A percentile compares a stretch with the other conserved stretches of the same genome.
These are phyloP conservation scores for Phytophthora capsici DNA, from an alignment of 352 stramenopile species.

Conservation along the genomic window DNA sequence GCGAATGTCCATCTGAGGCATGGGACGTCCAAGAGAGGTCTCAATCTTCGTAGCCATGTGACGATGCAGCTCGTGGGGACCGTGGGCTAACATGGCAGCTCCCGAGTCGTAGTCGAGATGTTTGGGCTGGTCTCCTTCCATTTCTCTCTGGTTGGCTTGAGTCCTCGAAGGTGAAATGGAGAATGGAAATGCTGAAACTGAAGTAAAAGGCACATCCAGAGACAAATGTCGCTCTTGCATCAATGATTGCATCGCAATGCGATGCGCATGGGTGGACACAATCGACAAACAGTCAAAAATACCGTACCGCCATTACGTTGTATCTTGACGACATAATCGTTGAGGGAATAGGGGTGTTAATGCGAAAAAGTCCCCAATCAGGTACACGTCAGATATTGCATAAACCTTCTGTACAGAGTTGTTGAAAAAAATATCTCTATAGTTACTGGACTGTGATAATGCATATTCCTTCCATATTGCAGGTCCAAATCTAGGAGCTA, in stretches of 20 bases:
- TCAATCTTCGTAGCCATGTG: constrained; percentile 37
- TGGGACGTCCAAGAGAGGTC: constrained; percentile 27
- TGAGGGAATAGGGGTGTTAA: background rate
- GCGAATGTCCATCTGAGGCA: constrained; percentile 58
- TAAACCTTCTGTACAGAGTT: too few species aligned
- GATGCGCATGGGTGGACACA: too few species aligned
- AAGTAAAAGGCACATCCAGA: constrained; percentile 8
- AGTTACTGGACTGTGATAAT: too few species aligned
- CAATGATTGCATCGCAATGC: background rate
- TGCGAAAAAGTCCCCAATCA: background rate
- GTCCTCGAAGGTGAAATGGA: constrained; percentile 6
- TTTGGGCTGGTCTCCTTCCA: constrained; percentile 13
- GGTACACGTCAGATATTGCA: too few species aligned
- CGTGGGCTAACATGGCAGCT: constrained; percentile 36
- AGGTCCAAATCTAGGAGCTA: too few species aligned
- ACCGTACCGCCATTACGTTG: background rate
- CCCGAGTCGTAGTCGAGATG: constrained; percentile 29
- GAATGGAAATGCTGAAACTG: constrained; percentile 13
- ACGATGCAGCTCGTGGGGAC: constrained; percentile 41
- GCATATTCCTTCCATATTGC: background rate
- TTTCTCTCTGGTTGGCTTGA: constrained; percentile 3
- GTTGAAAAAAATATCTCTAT: too few species aligned
- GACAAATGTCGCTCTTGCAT: constrained; percentile 6
- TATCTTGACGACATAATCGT: background rate
- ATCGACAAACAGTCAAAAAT: background rate